Percentiles rank a stretch among this genome's conserved stretches.
phyloP scores from a whole-genome alignment of 2,329 filamentous ascomycete species.

The Aspergillus persii region DNA sequence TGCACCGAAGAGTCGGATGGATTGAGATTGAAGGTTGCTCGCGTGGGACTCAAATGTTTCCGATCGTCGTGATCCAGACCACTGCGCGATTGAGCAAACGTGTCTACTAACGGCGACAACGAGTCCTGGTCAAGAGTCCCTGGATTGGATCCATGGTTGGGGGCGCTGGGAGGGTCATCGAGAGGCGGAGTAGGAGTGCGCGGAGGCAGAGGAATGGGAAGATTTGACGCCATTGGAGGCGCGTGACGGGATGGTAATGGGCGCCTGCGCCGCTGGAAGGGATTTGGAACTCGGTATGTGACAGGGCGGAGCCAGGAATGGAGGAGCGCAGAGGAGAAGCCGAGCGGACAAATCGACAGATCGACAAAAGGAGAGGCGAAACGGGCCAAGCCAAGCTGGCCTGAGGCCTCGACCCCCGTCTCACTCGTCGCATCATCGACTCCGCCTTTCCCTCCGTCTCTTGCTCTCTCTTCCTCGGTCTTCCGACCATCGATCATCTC shows the following conservation, averaged over 20 bases:
- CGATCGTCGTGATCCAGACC: conserved; percentile 18
- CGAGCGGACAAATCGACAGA: background rate
- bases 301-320: background rate
- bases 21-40: conserved; percentile 35
- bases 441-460: conserved; percentile 5
- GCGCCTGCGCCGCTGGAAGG: conserved; percentile 3
- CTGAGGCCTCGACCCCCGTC: conserved; percentile 19
- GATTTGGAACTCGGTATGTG: background rate
- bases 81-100: conserved; percentile 30
- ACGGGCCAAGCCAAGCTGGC: conserved; percentile 6
- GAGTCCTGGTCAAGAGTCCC: conserved; percentile 44
- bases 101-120: conserved; percentile 48
- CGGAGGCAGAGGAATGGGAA: conserved; percentile 60
- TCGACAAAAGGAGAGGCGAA: conserved; percentile 13
- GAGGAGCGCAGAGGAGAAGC: background rate
- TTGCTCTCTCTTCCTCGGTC: conserved; percentile 5
- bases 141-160: conserved; percentile 21
- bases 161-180: conserved; percentile 41
- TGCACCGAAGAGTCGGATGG: conserved; percentile 28
- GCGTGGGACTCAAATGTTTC: conserved; percentile 34
- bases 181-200: conserved; percentile 64
- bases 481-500: background rate
- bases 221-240: conserved; percentile 55
- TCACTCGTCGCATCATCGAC: conserved; percentile 25
- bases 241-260: background rate